Evolutionary conservation across 345 rosid genomes (phyloP), one percentile per base, ranked within the genome.

Genomic region (Gossypium arboreum): DNA sequence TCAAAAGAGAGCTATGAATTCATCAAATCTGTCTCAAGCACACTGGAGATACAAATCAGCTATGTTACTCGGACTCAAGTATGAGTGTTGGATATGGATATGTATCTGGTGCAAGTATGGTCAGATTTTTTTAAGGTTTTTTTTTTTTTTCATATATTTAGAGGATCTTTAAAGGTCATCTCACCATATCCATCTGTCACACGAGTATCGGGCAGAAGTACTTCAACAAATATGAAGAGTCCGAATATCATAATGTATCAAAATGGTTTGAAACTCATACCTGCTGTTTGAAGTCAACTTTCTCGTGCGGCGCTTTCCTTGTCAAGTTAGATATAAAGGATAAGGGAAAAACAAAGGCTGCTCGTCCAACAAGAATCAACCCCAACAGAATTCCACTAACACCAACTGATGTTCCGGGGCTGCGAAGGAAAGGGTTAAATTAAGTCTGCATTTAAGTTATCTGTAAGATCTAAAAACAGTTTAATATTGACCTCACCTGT

Each of bases 271-370:
- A 77, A 74, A 76, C 44, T 48, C 66, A 7, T 80, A 92, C 98
- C 80, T 91, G 98, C 83, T 90, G 91, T 83, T 82, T 91, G 7
- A 83, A 80, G 82, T 12, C 70, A 47, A 92, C 67, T 82, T 84
- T 91, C 77, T 91, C 92, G 2, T 78, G 18, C 0, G 80, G 63
- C 10, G 86, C 81, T 61, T 88, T 87, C 89, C 83, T 91, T 18
- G 97, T 89, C 81, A 91, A 83, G 88, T 94, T 94, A 59, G 98
- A 92, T 70, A 94, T 29, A 77, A 94, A 86, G 57, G 95, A 94
- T 44, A 94, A 76, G 12, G 92, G 97, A 79, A 94, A 91, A 71
- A 94, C 88, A 24, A 91, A 94, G 22, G 98, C 97, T 17, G 97
- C 97, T 47, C 98, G 87, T 65, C 98, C 97, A 6, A 94, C 71